Evolutionary conservation across 495 filamentous ascomycete genomes (phyloP).

Genomic region (Penicillium bovifimosum): DNA sequence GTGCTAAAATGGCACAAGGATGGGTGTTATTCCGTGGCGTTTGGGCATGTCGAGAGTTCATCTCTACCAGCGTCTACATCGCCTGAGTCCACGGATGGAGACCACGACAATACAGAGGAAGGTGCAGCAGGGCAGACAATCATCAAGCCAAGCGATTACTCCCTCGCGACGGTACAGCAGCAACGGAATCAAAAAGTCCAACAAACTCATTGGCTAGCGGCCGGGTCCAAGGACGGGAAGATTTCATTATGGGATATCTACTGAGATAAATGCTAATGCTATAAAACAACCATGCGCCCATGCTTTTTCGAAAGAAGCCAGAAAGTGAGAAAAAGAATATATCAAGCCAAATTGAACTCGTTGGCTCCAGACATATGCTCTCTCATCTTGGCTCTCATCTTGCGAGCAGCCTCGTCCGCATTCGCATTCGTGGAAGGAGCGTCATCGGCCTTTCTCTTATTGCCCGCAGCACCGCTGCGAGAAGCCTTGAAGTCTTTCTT

Average conservation of each 20-base stretch:
- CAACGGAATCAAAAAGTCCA: constrained; percentile 60
- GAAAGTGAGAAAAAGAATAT: neutral
- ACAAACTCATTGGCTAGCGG: constrained; percentile 80
- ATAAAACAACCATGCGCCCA: constrained; percentile 25
- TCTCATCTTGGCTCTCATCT: constrained; percentile 80
- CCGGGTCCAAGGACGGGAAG: constrained; percentile 91
- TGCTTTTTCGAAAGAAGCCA: constrained; percentile 16
- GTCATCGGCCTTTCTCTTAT: constrained; percentile 39
- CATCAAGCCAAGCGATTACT: constrained; percentile 6
- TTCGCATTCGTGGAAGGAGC: constrained; percentile 37
- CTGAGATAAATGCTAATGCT: constrained; percentile 45
- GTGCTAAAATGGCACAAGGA: constrained; percentile 94
- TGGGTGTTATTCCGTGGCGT: constrained; percentile 81
- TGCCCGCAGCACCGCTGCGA: constrained; percentile 30
- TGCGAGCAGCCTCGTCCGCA: constrained; percentile 59
- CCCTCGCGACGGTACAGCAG: constrained; percentile 51
- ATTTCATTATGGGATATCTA: constrained; percentile 96
- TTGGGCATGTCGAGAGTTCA: constrained; percentile 48
- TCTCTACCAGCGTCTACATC: neutral
- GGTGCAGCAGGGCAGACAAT: neutral
- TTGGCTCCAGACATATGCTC: constrained; percentile 64
- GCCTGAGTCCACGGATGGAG: neutral
- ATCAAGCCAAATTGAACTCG: constrained; percentile 85
- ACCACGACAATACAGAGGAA: neutral
- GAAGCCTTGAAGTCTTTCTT: constrained; percentile 47